phyloP scores from a whole-genome alignment of 495 filamentous ascomycete species.

The Amniculicola lignicola region DNA sequence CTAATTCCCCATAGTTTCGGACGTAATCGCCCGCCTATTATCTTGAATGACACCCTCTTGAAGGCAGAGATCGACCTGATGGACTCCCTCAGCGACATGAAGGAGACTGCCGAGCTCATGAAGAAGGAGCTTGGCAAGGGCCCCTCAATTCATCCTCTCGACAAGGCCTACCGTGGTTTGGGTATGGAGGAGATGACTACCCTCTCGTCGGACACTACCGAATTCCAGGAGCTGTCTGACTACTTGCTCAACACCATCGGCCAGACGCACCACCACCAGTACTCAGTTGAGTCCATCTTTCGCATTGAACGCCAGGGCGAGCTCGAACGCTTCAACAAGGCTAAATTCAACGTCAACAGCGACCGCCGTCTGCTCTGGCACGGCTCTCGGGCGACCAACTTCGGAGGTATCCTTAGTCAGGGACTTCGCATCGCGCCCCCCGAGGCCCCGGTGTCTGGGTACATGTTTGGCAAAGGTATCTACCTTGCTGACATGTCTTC shows the following conservation, averaged over 20 bases:
- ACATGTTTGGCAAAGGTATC: constrained; percentile 86
- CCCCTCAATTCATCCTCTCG: constrained; percentile 58
- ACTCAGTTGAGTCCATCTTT: constrained; percentile 70
- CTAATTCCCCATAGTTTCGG: constrained; percentile 81
- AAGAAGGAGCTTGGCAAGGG: constrained; percentile 50
- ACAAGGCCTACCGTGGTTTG: constrained; percentile 67
- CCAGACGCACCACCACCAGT: constrained; percentile 54
- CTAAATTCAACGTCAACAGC: constrained; percentile 43
- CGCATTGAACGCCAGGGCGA: constrained; percentile 77
- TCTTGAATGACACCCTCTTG: constrained; percentile 53
- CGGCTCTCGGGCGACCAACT: constrained; percentile 74
- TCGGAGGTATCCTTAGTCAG: constrained; percentile 76
- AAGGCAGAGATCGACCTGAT: constrained; percentile 74
- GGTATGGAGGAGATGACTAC: constrained; percentile 72
- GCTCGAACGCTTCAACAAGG: constrained; percentile 61
- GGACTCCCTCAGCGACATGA: constrained; percentile 77
- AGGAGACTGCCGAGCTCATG: constrained; percentile 74
- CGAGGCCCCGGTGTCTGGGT: constrained; percentile 72
- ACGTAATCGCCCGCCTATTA: constrained; percentile 64
- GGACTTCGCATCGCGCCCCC: constrained; percentile 84
- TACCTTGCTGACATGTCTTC: constrained; percentile 81
- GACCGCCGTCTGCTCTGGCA: constrained; percentile 82
- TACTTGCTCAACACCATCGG: constrained; percentile 67
- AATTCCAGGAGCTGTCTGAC: constrained; percentile 60
- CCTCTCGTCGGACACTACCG: constrained; percentile 55